phyloP scores from a whole-genome alignment of 116 monocot genomes.

The Zostera marina region DNA sequence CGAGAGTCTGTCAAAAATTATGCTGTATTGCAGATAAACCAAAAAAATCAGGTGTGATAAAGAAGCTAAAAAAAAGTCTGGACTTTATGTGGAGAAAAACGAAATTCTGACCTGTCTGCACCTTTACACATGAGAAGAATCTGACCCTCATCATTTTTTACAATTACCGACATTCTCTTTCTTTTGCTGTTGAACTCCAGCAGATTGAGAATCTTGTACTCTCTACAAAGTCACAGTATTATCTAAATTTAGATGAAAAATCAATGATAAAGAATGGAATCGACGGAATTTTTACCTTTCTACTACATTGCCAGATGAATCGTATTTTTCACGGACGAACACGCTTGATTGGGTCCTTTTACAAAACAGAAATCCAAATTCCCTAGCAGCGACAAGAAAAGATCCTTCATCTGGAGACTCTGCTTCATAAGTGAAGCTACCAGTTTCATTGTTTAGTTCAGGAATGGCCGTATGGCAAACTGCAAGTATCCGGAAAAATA shows the following conservation, averaged over 20 bases:
- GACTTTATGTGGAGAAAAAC: not conserved
- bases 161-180: slow-evolving; percentile 57
- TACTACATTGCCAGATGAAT: slow-evolving; percentile 7
- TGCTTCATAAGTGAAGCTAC: slow-evolving; percentile 40
- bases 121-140: slow-evolving; percentile 63
- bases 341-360: slow-evolving; percentile 53
- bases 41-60: not conserved
- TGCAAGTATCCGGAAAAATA: slow-evolving; percentile 55
- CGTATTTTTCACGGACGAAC: slow-evolving; percentile 28
- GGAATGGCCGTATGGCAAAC: slow-evolving; percentile 66
- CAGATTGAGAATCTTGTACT: slow-evolving; percentile 46
- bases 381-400: slow-evolving; percentile 52
- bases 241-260: not conserved
- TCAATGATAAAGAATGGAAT: not conserved
- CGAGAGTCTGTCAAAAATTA: slow-evolving; percentile 56
- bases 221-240: slow-evolving; percentile 12
- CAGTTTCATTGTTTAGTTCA: slow-evolving; percentile 39
- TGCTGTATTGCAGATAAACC: slow-evolving; percentile 14
- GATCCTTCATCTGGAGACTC: slow-evolving; percentile 74
- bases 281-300: slow-evolving; percentile 21
- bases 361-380: slow-evolving; percentile 64
- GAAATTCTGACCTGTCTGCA: slow-evolving; percentile 47
- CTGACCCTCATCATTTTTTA: slow-evolving; percentile 31
- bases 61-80: not conserved
- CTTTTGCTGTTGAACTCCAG: slow-evolving; percentile 54